Conservation (phyloP, 176 grass and related monocot species). For the Avena atlantica region DNA sequence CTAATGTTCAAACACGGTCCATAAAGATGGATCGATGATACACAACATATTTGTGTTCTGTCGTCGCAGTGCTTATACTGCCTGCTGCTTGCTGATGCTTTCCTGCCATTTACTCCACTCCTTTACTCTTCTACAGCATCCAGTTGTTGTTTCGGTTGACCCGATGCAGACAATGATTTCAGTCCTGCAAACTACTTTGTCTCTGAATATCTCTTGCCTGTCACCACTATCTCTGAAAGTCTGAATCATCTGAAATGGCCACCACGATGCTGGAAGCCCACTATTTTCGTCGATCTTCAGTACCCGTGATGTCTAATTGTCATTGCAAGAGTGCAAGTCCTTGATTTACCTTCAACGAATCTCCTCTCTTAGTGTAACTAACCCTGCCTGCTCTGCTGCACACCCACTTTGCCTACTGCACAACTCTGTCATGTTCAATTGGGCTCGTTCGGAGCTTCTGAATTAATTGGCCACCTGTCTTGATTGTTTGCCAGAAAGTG, state of each 20-base stretch:
- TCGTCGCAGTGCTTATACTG: constrained; percentile 24
- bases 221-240: constrained; percentile 15
- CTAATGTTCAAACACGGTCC: constrained; percentile 24
- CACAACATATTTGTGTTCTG: constrained; percentile 35
- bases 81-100: constrained; percentile 44
- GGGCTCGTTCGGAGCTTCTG: neutral
- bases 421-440: neutral
- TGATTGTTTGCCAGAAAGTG: neutral
- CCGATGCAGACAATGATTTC: constrained; percentile 27
- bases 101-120: constrained; percentile 39
- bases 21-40: constrained; percentile 37
- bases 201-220: neutral
- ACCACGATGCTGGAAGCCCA: constrained; percentile 12
- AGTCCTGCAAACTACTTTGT: neutral
- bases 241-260: neutral
- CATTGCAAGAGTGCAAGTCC: neutral
- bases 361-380: neutral
- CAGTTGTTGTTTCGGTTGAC: constrained; percentile 35
- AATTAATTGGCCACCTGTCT: neutral
- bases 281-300: neutral
- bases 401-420: neutral
- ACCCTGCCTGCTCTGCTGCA: neutral
- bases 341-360: neutral
- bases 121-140: constrained; percentile 35
- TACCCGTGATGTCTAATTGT: neutral